Evolutionary conservation across 768 basidiomycete genomes (phyloP).

Genomic region (Calocera viscosa): DNA sequence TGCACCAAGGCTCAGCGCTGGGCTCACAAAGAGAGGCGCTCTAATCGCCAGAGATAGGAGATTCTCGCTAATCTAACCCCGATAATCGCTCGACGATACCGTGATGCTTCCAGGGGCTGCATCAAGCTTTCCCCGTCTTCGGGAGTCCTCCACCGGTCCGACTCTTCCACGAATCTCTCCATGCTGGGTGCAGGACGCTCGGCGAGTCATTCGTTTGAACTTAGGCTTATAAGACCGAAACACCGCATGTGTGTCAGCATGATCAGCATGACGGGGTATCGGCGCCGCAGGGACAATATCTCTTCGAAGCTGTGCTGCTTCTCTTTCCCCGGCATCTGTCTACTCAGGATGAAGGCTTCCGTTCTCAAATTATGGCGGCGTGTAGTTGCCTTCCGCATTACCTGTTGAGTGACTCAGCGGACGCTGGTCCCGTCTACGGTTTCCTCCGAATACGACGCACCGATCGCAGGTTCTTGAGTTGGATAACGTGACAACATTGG

Average conservation of each 20-base stretch:
- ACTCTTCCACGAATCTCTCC: neutral
- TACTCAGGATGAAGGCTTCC: neutral
- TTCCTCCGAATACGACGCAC: neutral
- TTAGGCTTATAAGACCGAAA: no score
- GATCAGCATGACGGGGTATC: neutral
- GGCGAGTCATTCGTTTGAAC: no score
- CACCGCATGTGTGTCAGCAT: neutral
- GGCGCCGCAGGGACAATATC: neutral
- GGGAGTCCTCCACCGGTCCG: neutral
- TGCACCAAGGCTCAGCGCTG: no score
- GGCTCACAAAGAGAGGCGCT: neutral
- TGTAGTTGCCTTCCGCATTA: neutral
- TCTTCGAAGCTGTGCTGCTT: neutral
- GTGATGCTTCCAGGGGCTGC: neutral
- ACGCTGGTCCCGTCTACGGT: neutral
- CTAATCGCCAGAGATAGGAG: neutral
- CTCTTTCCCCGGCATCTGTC: neutral
- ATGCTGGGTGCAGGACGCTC: neutral
- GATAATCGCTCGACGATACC: neutral
- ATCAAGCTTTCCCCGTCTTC: neutral
- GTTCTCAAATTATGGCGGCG: no score
- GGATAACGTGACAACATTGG: neutral
- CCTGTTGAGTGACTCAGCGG: neutral
- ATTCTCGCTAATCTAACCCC: neutral
- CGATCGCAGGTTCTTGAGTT: neutral